Evolutionary conservation across 208 protist genomes (phyloP).

Genomic region (Acanthamoeba castellanii): DNA sequence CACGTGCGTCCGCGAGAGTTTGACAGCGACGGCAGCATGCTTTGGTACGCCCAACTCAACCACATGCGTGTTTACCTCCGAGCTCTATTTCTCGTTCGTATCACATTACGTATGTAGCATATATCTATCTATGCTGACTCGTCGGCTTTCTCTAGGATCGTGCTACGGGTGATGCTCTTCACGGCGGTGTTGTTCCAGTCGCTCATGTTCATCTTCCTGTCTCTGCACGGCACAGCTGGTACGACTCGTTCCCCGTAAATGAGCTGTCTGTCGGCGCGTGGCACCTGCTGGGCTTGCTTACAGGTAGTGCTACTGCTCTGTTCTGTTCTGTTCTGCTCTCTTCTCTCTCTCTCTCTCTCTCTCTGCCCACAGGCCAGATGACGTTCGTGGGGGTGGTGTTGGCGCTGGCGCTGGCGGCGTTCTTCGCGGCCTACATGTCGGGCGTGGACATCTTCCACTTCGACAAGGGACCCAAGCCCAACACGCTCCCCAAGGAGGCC

Average conservation of each 20-base stretch:
- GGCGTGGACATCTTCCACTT: conserved; percentile 66
- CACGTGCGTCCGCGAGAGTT: conserved; percentile 65
- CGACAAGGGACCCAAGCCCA: background rate
- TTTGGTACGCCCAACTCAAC: conserved; percentile 5
- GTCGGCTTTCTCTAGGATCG: conserved; percentile 51
- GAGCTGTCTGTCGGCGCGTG: too few relatives aligned
- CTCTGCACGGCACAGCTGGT: conserved; percentile 58
- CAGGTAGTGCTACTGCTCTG: too few relatives aligned
- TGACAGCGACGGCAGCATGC: conserved; percentile 75
- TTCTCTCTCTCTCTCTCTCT: background rate
- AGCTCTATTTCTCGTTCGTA: too few relatives aligned
- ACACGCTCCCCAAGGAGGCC: background rate
- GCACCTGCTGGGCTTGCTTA: too few relatives aligned
- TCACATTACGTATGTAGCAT: background rate
- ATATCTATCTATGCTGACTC: background rate
- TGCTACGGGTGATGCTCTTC: conserved; percentile 56
- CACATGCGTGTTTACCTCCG: background rate
- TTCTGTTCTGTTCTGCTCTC: too few relatives aligned
- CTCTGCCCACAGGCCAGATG: background rate
- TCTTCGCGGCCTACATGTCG: conserved; percentile 41
- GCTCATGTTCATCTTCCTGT: conserved; percentile 67
- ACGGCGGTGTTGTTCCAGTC: conserved; percentile 51
- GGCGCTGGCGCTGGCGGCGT: background rate
- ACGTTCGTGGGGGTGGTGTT: conserved; percentile 26
- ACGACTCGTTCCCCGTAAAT: background rate